phyloP scores from a whole-genome alignment of 495 filamentous ascomycete species.

The Neurospora sp. region DNA sequence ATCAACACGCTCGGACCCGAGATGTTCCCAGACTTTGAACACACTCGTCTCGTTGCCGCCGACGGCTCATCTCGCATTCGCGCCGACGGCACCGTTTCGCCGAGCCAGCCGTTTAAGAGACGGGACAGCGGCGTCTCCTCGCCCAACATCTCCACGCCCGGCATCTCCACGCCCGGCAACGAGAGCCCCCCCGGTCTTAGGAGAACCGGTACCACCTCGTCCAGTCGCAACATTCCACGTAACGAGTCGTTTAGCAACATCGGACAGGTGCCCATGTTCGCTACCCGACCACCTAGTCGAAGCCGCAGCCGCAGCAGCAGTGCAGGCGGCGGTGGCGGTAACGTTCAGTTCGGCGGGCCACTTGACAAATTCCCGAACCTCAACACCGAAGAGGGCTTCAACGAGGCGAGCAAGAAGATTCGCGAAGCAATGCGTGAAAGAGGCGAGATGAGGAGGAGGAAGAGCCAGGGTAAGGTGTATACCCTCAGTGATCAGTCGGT shows the following conservation, averaged over 20 bases:
- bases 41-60: conserved; percentile 61
- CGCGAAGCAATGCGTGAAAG: conserved; percentile 81
- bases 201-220: conserved; percentile 32
- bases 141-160: neutral
- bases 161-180: conserved; percentile 5
- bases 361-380: conserved; percentile 62
- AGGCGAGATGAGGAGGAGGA: conserved; percentile 59
- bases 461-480: conserved; percentile 38
- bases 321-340: conserved; percentile 45
- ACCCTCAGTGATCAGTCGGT: neutral
- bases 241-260: conserved; percentile 93
- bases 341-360: neutral
- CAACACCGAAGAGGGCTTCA: conserved; percentile 58
- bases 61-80: conserved; percentile 13
- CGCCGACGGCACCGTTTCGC: conserved; percentile 8
- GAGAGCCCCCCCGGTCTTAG: conserved; percentile 15
- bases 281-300: conserved; percentile 68
- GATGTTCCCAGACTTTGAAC: conserved; percentile 92
- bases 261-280: conserved; percentile 75
- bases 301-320: conserved; percentile 64
- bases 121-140: conserved; percentile 21
- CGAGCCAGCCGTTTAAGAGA: conserved; percentile 2
- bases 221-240: conserved; percentile 52
- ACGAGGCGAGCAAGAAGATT: conserved; percentile 78
- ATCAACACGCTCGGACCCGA: conserved; percentile 96